Base-by-base conservation (phyloP, 441 rosid genomes). In the Lepidium campestre region DNA sequence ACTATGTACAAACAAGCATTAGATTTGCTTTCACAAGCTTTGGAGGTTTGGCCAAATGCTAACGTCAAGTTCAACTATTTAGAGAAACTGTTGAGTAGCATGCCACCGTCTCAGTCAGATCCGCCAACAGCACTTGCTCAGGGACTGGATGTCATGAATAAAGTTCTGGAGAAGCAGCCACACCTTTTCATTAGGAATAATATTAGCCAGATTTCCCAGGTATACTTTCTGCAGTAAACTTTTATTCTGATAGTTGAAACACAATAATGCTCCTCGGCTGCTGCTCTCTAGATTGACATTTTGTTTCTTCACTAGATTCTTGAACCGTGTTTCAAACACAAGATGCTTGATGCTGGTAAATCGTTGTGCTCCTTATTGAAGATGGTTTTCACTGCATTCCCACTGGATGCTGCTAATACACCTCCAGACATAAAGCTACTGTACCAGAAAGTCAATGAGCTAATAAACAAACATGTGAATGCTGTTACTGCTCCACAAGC, bases 121-220 rank as follows among this genome's bases (percentile, higher is more conserved):
- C 99, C 99, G 65, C 84, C 99, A 20, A 88, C 96, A 37, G 90
- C 96, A 64, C 97, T 92, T 80, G 93, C 96, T 42, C 96, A 96
- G 78, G 98, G 98, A 65, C 89, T 92, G 86, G 99, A 96, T 75
- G 98, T 96, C 75, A 92, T 96, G 99, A 96, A 96, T 84, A 96
- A 90, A 70, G 93, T 96, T 75, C 83, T 96, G 74, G 98, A 96
- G 83, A 92, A 92, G 81, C 99, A 96, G 75, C 96, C 98, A 46
- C 98, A 89, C 71, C 79, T 92, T 62, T 96, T 96, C 80, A 87
- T 92, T 66, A 85, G 87, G 78, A 96, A 96, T 81, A 96, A 92
- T 77, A 84, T 90, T 78, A 83, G 74, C 79, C 98, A 90, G 80
- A 96, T 96, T 71, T 87, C 95, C 56, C 98, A 88, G 83, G 99